Evolutionary conservation across 139 green algal genomes (phyloP).

Genomic region (Diplosphaera chodatii): DNA sequence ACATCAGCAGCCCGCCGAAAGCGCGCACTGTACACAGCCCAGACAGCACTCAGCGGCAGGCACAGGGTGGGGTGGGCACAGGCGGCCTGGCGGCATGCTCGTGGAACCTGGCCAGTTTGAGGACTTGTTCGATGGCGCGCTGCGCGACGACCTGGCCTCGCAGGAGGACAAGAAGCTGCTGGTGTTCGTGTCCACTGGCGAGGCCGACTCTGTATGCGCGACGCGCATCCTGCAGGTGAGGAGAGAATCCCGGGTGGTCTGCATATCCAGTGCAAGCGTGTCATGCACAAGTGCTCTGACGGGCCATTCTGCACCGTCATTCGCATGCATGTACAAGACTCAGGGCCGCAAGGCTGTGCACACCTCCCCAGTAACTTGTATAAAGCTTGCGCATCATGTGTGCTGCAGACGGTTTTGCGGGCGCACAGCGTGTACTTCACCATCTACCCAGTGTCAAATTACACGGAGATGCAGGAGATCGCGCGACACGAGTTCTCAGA

Average conservation of each 20-base stretch:
- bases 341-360: no score
- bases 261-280: no score
- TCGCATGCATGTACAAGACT: no score
- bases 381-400: no score
- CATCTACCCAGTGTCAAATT: conserved; percentile 44
- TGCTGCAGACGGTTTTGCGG: conserved; percentile 36
- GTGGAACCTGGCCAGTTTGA: conserved; percentile 12
- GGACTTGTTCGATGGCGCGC: conserved; percentile 31
- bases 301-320: no score
- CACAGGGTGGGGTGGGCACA: no score
- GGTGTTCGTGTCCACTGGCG: conserved; percentile 53
- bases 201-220: conserved; percentile 67
- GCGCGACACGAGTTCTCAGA: conserved; percentile 6
- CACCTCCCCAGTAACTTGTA: no score
- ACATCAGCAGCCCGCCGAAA: no score
- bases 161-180: conserved; percentile 57
- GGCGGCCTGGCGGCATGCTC: conserved; percentile 21
- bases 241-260: no score
- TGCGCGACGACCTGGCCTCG: conserved; percentile 43
- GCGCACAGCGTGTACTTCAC: conserved; percentile 27
- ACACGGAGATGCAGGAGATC: conserved; percentile 33
- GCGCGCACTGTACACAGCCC: no score
- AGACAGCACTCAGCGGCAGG: no score
- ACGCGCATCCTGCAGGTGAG: conserved; percentile 62
- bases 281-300: no score